Evolutionary conservation across 2,329 filamentous ascomycete species (phyloP), one percentile per base, ranked within the genome.

Genomic region (Leptographium flavum): DNA sequence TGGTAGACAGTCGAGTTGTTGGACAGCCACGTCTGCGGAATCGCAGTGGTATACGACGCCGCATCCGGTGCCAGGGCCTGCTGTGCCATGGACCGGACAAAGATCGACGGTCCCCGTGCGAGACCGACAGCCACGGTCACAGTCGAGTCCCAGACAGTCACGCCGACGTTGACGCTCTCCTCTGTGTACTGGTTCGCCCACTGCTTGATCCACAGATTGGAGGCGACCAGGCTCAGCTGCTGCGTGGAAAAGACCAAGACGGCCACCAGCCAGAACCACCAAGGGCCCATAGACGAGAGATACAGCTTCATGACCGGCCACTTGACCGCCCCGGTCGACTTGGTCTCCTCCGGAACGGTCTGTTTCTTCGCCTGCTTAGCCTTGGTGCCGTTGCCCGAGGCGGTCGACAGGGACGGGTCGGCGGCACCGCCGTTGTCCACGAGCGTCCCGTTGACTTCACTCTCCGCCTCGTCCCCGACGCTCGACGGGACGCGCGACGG

Each of bases 131-230:
- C 44, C 23, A 46, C 30, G 11, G 43, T 46, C 13, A 49, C 32
- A 2, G 42, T 45, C 4, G 45, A 36, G 27, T 42, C 46, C 23
- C 42, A 37, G 17, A 17, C 37, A 8, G 43, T 14, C 3, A 25
- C 27, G 2, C 19, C 31, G 7, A 27, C 27, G 21, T 45, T 48
- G 6, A 40, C 30, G 11, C 46, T 48, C 22, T 56, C 53, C 25
- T 70, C 70, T 48, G 71, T 73, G 58, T 96, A 96, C 49, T 92
- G 82, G 59, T 95, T 94, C 15, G 90, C 83, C 92, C 92, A 98
- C 59, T 90, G 71, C 54, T 86, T 77, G 55, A 98, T 94, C 92
- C 92, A 98, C 42, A 95, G 65, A 56, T 92, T 95, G 31, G 87
- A 93, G 1, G 83, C 86, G 3, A 96, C 82, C 22, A 83, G 83